These are phyloP conservation scores for Microbotryomycetes sp. DNA, from an alignment of 1,284 basidiomycete species.

Conservation along the genomic window DNA sequence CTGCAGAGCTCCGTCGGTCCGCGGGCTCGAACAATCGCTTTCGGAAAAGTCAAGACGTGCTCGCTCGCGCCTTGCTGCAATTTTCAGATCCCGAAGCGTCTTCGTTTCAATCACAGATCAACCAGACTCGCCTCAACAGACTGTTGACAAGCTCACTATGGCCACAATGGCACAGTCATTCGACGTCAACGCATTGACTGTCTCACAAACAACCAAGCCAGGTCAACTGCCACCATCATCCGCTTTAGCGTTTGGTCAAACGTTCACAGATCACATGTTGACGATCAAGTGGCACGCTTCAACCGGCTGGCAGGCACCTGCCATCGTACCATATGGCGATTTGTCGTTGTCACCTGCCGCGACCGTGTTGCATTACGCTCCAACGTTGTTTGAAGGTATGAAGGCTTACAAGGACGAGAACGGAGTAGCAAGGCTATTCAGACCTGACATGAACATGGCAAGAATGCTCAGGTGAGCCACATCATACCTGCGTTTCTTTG, in stretches of 20 bases:
- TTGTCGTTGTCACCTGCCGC: constrained; percentile 72
- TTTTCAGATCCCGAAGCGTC: no score
- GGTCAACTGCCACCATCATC: constrained; percentile 43
- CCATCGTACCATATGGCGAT: constrained; percentile 75
- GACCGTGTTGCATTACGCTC: constrained; percentile 89
- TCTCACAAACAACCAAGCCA: constrained; percentile 32
- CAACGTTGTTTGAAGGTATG: constrained; percentile 76
- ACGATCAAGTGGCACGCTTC: constrained; percentile 67
- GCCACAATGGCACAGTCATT: no score
- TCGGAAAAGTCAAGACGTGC: no score
- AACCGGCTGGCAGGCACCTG: constrained; percentile 73
- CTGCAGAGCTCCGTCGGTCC: no score
- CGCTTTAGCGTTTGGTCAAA: constrained; percentile 50
- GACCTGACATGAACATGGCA: constrained; percentile 68
- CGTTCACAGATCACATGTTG: constrained; percentile 86
- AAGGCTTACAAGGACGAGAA: constrained; percentile 71
- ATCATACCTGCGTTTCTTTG: no score
- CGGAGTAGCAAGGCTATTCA: constrained; percentile 79
- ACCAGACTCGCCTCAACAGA: no score
- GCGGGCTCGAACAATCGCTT: no score
- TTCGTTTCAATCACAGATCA: no score
- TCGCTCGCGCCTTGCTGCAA: no score
- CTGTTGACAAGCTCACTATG: no score
- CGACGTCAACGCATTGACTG: not conserved
- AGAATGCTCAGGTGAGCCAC: not conserved